Base-by-base conservation (phyloP, 441 rosid species). In the Caryocar brasiliense region DNA sequence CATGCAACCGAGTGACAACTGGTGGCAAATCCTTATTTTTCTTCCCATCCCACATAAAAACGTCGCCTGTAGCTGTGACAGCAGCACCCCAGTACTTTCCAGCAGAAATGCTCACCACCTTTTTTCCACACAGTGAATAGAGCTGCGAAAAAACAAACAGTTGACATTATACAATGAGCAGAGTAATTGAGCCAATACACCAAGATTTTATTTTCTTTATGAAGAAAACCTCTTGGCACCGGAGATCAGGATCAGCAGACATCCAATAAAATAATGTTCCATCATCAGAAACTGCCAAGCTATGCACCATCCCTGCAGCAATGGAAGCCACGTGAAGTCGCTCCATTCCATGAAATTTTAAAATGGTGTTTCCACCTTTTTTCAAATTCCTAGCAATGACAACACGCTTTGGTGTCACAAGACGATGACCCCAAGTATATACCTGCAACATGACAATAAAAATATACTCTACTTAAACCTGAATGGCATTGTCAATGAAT, bases 341-440 rank as follows among this genome's bases (percentile, higher is more conserved):
- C 54, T 71, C 74, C 73, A 58, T 66, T 23, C 94, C 67, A 73
- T 87, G 92, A 61, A 83, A 85, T 63, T 88, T 86, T 72, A 82
- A 50, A 23, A 80, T 72, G 13, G 70, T 56, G 54, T 47, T 74
- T 47, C 95, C 95, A 60, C 78, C 68, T 69, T 85, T 92, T 75
- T 78, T 84, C 40, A 86, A 61, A 63, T 79, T 86, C 65, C 97
- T 82, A 56, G 82, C 69, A 61, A 86, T 56, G 38, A 68, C 18
- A 61, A 86, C 93, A 48, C 95, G 95, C 63, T 78, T 79, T 36
- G 99, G 97, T 33, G 97, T 80, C 66, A 92, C 99, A 53, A 88
- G 76, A 54, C 95, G 82, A 77, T 92, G 97, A 59, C 99, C 97
- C 99, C 99, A 92, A 15, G 97, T 83, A 59, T 67, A 80, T 12